Base-by-base conservation (phyloP, 2,329 filamentous ascomycete genomes). In the Colletotrichum shisoi region DNA sequence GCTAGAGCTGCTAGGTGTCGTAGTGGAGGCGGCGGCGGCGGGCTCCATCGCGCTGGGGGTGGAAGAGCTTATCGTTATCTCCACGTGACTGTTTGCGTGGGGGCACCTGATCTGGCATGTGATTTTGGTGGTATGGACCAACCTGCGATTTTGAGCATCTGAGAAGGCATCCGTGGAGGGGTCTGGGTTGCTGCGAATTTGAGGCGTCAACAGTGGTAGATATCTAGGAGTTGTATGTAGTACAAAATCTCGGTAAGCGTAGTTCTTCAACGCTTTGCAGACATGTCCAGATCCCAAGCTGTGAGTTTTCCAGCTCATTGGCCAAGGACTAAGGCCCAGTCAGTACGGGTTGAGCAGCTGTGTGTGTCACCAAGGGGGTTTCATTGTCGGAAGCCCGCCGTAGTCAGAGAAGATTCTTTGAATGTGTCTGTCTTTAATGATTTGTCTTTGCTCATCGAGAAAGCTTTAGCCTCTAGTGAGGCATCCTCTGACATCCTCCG, bases 1-100 rank as follows among this genome's bases (percentile, higher is more conserved):
- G 60, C 57, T 59, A 63, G 56, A 64, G 61, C 60, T 31, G 53
- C 49, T 42, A 58, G 58, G 51, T 45, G 68, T 53, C 68, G 67
- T 67, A 51, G 66, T 68, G 61, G 66, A 58, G 57, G 57, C 34
- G 27, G 27, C 34, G 27, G 27, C 27, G 27, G 67, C 44, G 24
- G 52, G 60, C 49, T 57, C 51, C 60, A 51, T 15, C 21, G 27
- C 42, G 49, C 61, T 31, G 62, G 49, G 40, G 66, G 54, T 19
- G 27, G 27, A 2, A 31, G 1, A 0, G 3, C 68, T 69, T 67
- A 70, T 70, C 68, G 58, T 24, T 67, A 70, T 70, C 62, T 0
- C 19, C 69, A 70, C 69, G 69, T 70, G 69, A 70, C 31, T 21
- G 1, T 0, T 31, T 2, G 1, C 8, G 45, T 31, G 44, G 34